Conservation (phyloP, 2,329 filamentous ascomycete species). For the Sphaerulina vaccinii region DNA sequence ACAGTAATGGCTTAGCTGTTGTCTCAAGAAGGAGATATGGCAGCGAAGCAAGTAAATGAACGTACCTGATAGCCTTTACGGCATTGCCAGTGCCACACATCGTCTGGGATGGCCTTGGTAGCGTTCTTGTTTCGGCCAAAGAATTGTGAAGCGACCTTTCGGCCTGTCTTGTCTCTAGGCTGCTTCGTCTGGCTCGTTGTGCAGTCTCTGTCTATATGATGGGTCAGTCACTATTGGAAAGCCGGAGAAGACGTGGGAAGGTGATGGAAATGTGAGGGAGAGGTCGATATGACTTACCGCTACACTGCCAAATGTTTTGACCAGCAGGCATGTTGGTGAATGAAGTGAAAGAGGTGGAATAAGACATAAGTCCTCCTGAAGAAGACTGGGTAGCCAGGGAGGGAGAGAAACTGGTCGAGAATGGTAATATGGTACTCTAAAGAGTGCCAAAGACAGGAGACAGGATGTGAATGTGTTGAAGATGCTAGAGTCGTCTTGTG, state of each 20-base stretch:
- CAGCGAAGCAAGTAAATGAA: background rate
- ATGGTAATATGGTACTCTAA: no score
- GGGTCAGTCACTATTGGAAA: constrained; percentile 9
- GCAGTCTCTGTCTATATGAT: constrained; percentile 22
- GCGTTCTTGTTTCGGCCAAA: constrained; percentile 80
- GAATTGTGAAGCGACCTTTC: constrained; percentile 77
- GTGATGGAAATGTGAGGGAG: no score
- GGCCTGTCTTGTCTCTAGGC: constrained; percentile 30
- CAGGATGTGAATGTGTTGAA: no score
- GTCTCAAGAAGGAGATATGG: background rate
- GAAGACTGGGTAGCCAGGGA: no score
- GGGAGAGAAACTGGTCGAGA: no score
- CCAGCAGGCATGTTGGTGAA: no score
- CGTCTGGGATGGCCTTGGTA: constrained; percentile 70
- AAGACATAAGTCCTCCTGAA: background rate
- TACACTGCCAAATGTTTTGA: no score
- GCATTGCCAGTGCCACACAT: constrained; percentile 46
- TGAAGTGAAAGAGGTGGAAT: background rate
- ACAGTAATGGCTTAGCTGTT: background rate
- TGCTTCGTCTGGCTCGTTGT: constrained; percentile 14
- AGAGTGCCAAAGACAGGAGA: no score
- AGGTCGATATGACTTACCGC: no score
- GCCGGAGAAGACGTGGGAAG: constrained; percentile 1
- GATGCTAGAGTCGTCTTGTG: background rate
- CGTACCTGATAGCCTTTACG: constrained; percentile 69